phyloP scores from a whole-genome alignment of 1,284 basidiomycete genomes.

The Pterulicium gracile region DNA sequence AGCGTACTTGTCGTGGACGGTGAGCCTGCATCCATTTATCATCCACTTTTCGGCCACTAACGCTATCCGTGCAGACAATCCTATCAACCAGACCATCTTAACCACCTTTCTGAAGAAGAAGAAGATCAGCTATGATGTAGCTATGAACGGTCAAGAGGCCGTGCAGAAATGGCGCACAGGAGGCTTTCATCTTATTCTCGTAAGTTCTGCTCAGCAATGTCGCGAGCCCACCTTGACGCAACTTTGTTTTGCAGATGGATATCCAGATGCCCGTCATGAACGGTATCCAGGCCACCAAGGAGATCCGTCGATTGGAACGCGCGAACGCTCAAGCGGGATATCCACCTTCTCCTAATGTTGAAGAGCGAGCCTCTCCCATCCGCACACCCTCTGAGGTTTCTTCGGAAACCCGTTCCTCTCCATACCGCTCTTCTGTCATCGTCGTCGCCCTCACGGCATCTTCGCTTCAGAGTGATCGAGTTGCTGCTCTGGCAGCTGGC shows the following conservation, averaged over 20 bases:
- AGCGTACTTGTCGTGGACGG: conserved; percentile 95
- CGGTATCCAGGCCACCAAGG: conserved; percentile 94
- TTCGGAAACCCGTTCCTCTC: conserved; percentile 40
- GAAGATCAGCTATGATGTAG: conserved; percentile 92
- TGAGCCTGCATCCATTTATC: conserved; percentile 23
- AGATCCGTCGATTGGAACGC: conserved; percentile 84
- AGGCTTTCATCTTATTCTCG: conserved; percentile 91
- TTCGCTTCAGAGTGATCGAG: conserved; percentile 85
- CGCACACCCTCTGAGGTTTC: conserved; percentile 25
- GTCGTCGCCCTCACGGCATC: conserved; percentile 98
- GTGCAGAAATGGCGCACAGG: conserved; percentile 94
- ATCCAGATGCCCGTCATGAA: conserved; percentile 99
- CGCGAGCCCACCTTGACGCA: not conserved
- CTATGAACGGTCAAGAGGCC: conserved; percentile 92
- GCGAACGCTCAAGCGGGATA: conserved; percentile 59
- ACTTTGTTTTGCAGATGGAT: conserved; percentile 70
- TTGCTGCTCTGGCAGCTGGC: conserved; percentile 91
- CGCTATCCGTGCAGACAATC: conserved; percentile 64
- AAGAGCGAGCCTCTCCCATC: conserved; percentile 25
- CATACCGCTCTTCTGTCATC: conserved; percentile 90
- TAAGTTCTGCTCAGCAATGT: conserved; percentile 19
- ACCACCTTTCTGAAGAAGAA: conserved; percentile 95
- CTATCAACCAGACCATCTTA: conserved; percentile 96
- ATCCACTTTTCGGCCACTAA: conserved; percentile 9
- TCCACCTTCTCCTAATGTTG: conserved; percentile 58